These are phyloP conservation scores for Aspergillus costaricaensis DNA, from an alignment of 2,329 filamentous ascomycete genomes.

Conservation along the genomic window DNA sequence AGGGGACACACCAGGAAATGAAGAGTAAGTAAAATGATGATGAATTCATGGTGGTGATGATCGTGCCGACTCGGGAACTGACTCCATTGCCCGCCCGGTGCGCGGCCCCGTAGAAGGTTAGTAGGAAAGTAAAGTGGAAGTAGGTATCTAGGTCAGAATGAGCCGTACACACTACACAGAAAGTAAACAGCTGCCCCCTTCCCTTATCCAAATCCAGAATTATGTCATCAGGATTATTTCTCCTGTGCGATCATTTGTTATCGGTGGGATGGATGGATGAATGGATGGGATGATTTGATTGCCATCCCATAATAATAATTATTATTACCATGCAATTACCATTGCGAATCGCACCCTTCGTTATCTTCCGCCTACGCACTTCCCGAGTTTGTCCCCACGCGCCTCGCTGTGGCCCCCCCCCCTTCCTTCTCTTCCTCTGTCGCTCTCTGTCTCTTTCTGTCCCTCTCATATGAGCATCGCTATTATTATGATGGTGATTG, in stretches of 20 bases:
- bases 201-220: background rate
- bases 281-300: too few species aligned
- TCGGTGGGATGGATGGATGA: background rate
- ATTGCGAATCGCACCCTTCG: background rate
- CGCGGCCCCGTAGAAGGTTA: background rate
- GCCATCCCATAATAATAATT: background rate
- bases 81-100: background rate
- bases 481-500: background rate
- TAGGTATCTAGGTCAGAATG: background rate
- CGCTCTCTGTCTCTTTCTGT: background rate
- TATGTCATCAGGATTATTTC: constrained; percentile 16
- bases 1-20: too few species aligned
- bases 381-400: constrained; percentile 6
- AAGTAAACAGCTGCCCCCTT: too few species aligned
- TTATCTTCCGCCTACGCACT: constrained; percentile 12
- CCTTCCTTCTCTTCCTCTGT: background rate
- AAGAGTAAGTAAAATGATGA: background rate
- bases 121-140: too few species aligned
- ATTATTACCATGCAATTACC: constrained; percentile 10
- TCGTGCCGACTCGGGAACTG: constrained; percentile 2
- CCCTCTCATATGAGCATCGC: background rate
- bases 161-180: background rate
- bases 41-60: background rate
- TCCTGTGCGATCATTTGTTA: constrained; percentile 3
- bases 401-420: background rate